These are phyloP conservation scores for Nakazawaea populi DNA, from an alignment of 805 yeast species.

Conservation along the genomic window DNA sequence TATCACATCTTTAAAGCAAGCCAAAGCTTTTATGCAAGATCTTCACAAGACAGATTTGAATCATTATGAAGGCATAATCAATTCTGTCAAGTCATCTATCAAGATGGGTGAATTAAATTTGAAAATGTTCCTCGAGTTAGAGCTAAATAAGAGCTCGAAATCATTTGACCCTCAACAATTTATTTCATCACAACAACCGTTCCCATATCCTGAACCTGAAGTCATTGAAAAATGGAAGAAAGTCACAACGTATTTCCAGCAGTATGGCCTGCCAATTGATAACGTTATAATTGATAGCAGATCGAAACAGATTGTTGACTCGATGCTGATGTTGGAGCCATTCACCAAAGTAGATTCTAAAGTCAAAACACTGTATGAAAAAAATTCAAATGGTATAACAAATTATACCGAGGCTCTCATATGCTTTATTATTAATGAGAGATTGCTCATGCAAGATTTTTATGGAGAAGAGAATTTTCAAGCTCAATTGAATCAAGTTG, in stretches of 20 bases:
- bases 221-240: conserved; percentile 30
- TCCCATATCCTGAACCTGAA: conserved; percentile 32
- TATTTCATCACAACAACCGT: conserved; percentile 32
- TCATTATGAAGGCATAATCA: conserved; percentile 63
- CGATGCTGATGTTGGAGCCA: conserved; percentile 40
- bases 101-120: conserved; percentile 52
- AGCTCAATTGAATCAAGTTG: conserved; percentile 22
- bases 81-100: conserved; percentile 51
- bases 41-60: conserved; percentile 33
- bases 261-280: conserved; percentile 22
- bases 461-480: conserved; percentile 25
- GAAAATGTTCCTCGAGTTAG: conserved; percentile 40
- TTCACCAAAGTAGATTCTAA: conserved; percentile 34
- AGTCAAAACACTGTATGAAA: conserved; percentile 48
- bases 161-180: conserved; percentile 41
- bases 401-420: conserved; percentile 47
- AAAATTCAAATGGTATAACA: conserved; percentile 54
- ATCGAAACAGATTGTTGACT: conserved; percentile 31
- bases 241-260: conserved; percentile 41
- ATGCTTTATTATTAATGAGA: conserved; percentile 44
- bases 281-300: conserved; percentile 37
- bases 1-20: conserved; percentile 27
- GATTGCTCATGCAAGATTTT: conserved; percentile 37
- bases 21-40: conserved; percentile 40
- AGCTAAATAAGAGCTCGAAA: conserved; percentile 31